A percentile compares a stretch with the other conserved stretches of the same genome.
These are phyloP conservation scores for Phoenix roebelenii DNA, from an alignment of 176 grass and related monocot species.

Conservation along the genomic window DNA sequence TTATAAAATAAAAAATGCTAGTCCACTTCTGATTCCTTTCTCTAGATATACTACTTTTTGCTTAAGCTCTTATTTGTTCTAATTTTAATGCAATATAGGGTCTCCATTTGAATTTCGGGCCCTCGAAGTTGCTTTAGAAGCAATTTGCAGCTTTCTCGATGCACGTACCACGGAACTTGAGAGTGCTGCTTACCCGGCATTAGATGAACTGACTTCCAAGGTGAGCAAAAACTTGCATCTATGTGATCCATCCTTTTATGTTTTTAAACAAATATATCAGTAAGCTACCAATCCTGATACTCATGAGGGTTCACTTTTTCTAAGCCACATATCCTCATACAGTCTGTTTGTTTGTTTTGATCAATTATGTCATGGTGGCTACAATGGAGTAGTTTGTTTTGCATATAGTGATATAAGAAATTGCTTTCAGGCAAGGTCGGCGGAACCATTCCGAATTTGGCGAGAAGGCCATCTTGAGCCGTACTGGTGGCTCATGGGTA, in stretches of 20 bases:
- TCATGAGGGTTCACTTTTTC: too few species aligned
- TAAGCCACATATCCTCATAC: too few species aligned
- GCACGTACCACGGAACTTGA: slow-evolving; percentile 78
- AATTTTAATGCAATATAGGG: slow-evolving; percentile 40
- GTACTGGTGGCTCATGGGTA: too few species aligned
- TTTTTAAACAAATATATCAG: background rate
- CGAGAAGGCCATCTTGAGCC: too few species aligned
- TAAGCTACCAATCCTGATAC: background rate
- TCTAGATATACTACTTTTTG: background rate
- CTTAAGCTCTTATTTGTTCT: slow-evolving; percentile 1
- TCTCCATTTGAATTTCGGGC: slow-evolving; percentile 93
- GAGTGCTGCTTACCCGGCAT: slow-evolving; percentile 75
- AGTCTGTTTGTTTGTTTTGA: too few species aligned
- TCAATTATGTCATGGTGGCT: too few species aligned
- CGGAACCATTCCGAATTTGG: too few species aligned
- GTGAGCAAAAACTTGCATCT: slow-evolving; percentile 9
- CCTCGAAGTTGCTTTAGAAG: slow-evolving; percentile 86
- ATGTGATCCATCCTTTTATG: background rate
- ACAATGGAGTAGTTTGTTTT: too few species aligned
- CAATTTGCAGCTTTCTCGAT: slow-evolving; percentile 89
- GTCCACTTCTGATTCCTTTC: background rate
- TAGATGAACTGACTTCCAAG: slow-evolving; percentile 93
- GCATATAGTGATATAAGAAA: too few species aligned
- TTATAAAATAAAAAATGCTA: background rate
- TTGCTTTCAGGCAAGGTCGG: too few species aligned